A percentile compares a stretch with the other conserved stretches of the same genome.
Conservation (phyloP, 176 grass and related monocot genomes). For the Zea luxurians region DNA sequence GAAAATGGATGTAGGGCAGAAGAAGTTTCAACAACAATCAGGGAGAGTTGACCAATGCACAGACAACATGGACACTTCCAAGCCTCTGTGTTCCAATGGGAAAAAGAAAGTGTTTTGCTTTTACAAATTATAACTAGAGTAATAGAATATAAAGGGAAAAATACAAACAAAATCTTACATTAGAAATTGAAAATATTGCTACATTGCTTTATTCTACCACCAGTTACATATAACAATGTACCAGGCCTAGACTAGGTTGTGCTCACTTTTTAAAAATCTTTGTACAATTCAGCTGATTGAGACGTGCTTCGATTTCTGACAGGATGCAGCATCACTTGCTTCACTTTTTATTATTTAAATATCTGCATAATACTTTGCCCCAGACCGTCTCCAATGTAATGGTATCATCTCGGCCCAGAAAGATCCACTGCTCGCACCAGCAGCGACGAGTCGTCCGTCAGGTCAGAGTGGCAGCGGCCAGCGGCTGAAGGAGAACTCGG, state of each 20-base stretch:
- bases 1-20: neutral
- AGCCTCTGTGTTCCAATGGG: too few relatives aligned
- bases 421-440: slow-evolving; percentile 78
- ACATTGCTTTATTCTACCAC: slow-evolving; percentile 31
- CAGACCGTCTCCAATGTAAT: slow-evolving; percentile 19
- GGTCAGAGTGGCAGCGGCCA: slow-evolving; percentile 58
- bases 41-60: neutral
- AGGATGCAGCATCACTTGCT: slow-evolving; percentile 28
- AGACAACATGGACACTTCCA: too few relatives aligned
- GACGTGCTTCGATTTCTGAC: slow-evolving; percentile 41
- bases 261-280: slow-evolving; percentile 33
- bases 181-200: slow-evolving; percentile 31
- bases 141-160: slow-evolving; percentile 8
- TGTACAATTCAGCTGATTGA: slow-evolving; percentile 41
- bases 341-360: slow-evolving; percentile 40
- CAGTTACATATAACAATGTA: slow-evolving; percentile 45
- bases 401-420: slow-evolving; percentile 75
- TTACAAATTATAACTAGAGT: slow-evolving; percentile 19
- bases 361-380: slow-evolving; percentile 33
- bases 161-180: slow-evolving; percentile 21
- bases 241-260: slow-evolving; percentile 40
- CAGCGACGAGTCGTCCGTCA: slow-evolving; percentile 64
- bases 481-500: slow-evolving; percentile 50
- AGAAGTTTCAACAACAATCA: slow-evolving; percentile 20
- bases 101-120: too few relatives aligned